Percentiles rank a stretch among this genome's conserved stretches.
Conservation (phyloP, 148 eudicot species). For the Pouteria glomerata region DNA sequence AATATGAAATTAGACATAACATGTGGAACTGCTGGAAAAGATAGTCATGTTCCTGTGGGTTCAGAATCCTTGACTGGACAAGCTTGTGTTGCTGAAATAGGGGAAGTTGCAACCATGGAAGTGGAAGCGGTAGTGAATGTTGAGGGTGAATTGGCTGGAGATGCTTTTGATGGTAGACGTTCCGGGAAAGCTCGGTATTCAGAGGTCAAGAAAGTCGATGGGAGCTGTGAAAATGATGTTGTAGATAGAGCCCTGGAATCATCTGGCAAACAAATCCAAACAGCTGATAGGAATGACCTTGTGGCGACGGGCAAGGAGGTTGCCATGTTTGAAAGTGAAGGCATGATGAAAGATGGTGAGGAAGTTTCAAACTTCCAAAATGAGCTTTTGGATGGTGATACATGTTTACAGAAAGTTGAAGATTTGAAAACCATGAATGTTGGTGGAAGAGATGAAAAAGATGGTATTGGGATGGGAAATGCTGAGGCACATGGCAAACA, state of each 20-base stretch:
- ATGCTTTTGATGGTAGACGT: background rate
- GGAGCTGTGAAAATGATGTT: background rate
- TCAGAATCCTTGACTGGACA: conserved; percentile 10
- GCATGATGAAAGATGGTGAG: conserved; percentile 1
- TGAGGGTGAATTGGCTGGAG: conserved; percentile 14
- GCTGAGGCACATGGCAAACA: conserved; percentile 1
- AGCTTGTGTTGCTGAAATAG: conserved; percentile 13
- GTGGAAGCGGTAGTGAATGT: conserved; percentile 18
- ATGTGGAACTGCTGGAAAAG: conserved; percentile 4
- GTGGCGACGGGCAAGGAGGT: background rate
- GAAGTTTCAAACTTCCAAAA: conserved; percentile 2
- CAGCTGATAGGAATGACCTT: conserved; percentile 1
- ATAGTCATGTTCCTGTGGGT: conserved; percentile 3
- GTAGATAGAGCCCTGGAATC: conserved; percentile 8
- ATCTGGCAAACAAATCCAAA: conserved; percentile 16
- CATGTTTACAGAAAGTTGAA: conserved; percentile 4
- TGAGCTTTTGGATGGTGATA: conserved; percentile 10
- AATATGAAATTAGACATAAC: background rate
- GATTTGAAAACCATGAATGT: conserved; percentile 9
- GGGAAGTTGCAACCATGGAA: conserved; percentile 10
- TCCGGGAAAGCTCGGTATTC: background rate
- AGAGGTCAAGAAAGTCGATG: conserved; percentile 9
- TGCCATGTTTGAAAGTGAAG: conserved; percentile 12
- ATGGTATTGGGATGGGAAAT: conserved; percentile 3
- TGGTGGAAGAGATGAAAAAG: conserved; percentile 4